Evolutionary conservation across 352 stramenopile genomes (phyloP).

Genomic region (Phytopythium ostracodes): DNA sequence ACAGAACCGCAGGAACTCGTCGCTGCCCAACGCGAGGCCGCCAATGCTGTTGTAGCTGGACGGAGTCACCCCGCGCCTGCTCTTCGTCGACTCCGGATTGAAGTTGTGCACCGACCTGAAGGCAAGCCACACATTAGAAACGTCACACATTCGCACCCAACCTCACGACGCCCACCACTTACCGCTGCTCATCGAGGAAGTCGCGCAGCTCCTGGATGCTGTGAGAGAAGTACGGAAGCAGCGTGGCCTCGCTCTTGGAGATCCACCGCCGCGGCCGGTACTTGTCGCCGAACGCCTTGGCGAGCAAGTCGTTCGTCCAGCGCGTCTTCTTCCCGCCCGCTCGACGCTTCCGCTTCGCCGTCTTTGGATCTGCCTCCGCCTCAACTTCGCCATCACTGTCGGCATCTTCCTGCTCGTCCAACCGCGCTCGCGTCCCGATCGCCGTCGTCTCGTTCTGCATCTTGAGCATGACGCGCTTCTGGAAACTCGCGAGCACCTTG

Average conservation of each 20-base stretch:
- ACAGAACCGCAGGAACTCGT: constrained; percentile 7
- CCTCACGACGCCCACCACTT: background rate
- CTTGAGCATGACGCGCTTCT: constrained; percentile 62
- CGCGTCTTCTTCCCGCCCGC: constrained; percentile 8
- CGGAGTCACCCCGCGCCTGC: background rate
- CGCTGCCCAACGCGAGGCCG: background rate
- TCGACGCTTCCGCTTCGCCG: background rate
- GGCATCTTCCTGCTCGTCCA: background rate
- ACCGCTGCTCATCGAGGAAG: constrained; percentile 51
- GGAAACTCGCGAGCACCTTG: constrained; percentile 35
- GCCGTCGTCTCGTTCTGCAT: constrained; percentile 44
- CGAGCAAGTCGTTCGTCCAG: constrained; percentile 53
- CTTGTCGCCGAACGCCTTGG: constrained; percentile 50
- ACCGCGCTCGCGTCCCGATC: constrained; percentile 12
- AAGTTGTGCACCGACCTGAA: constrained; percentile 7
- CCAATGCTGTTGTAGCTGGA: background rate
- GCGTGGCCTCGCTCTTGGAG: constrained; percentile 48
- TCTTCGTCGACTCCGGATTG: background rate
- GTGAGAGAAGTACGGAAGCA: constrained; percentile 65
- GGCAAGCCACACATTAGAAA: background rate
- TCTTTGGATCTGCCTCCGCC: background rate
- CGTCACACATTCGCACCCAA: background rate
- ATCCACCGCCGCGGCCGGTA: constrained; percentile 55
- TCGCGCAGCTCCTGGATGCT: constrained; percentile 57
- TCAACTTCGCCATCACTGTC: constrained; percentile 4